Evolutionary conservation across 495 filamentous ascomycete genomes (phyloP).

Genomic region (Penicillium longicatenatum): DNA sequence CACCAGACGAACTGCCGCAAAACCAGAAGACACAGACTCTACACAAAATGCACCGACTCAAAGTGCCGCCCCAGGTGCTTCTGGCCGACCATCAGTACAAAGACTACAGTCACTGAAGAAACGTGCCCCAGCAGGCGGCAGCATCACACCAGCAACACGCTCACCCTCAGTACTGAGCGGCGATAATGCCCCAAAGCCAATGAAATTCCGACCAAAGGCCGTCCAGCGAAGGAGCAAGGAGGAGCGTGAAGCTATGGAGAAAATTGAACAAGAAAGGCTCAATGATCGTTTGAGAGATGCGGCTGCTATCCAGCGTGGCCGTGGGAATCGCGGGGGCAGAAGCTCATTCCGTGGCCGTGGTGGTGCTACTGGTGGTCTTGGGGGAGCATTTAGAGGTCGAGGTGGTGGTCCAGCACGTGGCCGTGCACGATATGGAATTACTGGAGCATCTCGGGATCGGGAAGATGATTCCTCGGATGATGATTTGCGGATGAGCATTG

Average conservation of each 20-base stretch:
- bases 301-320: constrained; percentile 44
- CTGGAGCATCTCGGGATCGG: constrained; percentile 3
- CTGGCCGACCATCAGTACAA: constrained; percentile 40
- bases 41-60: constrained; percentile 16
- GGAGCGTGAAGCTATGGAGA: constrained; percentile 53
- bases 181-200: constrained; percentile 31
- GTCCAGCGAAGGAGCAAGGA: constrained; percentile 52
- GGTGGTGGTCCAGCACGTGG: constrained; percentile 2
- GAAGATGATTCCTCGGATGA: constrained; percentile 47
- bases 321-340: constrained; percentile 27
- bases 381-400: constrained; percentile 3
- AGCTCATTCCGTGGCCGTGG: constrained; percentile 38
- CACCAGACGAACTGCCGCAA: constrained; percentile 35
- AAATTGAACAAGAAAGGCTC: constrained; percentile 47
- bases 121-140: constrained; percentile 36
- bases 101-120: constrained; percentile 48
- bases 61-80: constrained; percentile 20
- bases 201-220: constrained; percentile 53
- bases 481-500: constrained; percentile 48
- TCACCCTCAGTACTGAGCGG: constrained; percentile 27
- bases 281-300: constrained; percentile 48
- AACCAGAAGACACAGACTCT: constrained; percentile 15
- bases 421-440: neutral
- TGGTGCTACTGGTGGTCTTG: constrained; percentile 26
- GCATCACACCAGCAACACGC: constrained; percentile 33